Evolutionary conservation across 495 filamentous ascomycete species (phyloP).

Genomic region (Penicillium goetzii): DNA sequence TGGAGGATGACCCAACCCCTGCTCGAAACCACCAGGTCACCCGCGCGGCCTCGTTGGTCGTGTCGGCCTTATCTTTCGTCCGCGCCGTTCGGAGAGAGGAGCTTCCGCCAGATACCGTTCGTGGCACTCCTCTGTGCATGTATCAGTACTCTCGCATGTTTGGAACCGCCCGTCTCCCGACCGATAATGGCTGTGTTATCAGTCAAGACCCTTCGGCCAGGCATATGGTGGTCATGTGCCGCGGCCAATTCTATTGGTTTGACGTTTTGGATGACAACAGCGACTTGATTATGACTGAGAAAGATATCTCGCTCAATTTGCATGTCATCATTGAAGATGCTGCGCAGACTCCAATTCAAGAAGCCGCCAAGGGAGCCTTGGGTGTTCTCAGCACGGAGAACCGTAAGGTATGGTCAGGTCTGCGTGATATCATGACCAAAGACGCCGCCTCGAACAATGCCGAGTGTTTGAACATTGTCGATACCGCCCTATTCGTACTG

Average conservation of each 20-base stretch:
- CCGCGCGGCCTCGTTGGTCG: constrained; percentile 85
- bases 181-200: constrained; percentile 94
- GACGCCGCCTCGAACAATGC: constrained; percentile 91
- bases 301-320: constrained; percentile 88
- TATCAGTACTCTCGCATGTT: constrained; percentile 97
- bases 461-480: constrained; percentile 91
- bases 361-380: constrained; percentile 90
- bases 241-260: constrained; percentile 99
- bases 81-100: constrained; percentile 92
- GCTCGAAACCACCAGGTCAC: constrained; percentile 96
- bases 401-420: constrained; percentile 89
- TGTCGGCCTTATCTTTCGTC: constrained; percentile 90
- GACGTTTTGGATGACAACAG: constrained; percentile 94
- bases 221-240: constrained; percentile 92
- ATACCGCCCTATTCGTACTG: constrained; percentile 89
- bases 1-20: constrained; percentile 97
- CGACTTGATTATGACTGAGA: constrained; percentile 96
- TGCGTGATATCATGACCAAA: constrained; percentile 85
- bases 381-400: constrained; percentile 97
- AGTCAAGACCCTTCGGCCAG: constrained; percentile 86
- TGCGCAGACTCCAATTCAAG: constrained; percentile 82
- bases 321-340: constrained; percentile 93
- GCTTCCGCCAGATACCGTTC: constrained; percentile 84
- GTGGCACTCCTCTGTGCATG: constrained; percentile 88
- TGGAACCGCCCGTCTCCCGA: constrained; percentile 92